Conservation (phyloP, 208 protist genomes). For the Zelonia costaricensis region DNA sequence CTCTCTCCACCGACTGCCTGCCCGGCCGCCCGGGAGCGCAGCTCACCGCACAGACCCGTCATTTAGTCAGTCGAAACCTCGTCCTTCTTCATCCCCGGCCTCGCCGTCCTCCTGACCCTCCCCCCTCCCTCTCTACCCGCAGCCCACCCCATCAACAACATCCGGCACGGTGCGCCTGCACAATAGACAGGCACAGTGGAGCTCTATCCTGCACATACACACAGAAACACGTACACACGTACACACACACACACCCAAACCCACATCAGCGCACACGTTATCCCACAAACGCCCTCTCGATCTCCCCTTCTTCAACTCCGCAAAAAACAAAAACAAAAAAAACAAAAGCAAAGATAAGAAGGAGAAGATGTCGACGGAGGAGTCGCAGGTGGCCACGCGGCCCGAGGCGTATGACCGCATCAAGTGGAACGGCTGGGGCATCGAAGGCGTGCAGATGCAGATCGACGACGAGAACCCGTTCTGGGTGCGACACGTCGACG, state of each 20-base stretch:
- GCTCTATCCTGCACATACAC: no score
- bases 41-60: no score
- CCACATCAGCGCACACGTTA: not conserved
- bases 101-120: not conserved
- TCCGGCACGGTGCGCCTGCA: no score
- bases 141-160: not conserved
- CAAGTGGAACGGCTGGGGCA: conserved; percentile 94
- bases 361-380: conserved; percentile 15
- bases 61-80: no score
- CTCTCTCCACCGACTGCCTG: no score
- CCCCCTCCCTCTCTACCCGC: not conserved
- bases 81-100: no score
- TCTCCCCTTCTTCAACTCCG: no score
- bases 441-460: conserved; percentile 51
- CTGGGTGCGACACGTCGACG: conserved; percentile 70
- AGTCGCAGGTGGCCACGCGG: conserved; percentile 10
- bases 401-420: conserved; percentile 76
- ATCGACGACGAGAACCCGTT: conserved; percentile 59
- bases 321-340: no score
- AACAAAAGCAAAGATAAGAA: no score
- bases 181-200: no score
- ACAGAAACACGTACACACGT: conserved; percentile 8
- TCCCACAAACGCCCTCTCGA: no score
- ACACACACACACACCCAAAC: conserved; percentile 4
- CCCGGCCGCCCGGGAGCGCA: no score